phyloP scores from a whole-genome alignment of 345 rosid genomes.

The Populus deltoides region DNA sequence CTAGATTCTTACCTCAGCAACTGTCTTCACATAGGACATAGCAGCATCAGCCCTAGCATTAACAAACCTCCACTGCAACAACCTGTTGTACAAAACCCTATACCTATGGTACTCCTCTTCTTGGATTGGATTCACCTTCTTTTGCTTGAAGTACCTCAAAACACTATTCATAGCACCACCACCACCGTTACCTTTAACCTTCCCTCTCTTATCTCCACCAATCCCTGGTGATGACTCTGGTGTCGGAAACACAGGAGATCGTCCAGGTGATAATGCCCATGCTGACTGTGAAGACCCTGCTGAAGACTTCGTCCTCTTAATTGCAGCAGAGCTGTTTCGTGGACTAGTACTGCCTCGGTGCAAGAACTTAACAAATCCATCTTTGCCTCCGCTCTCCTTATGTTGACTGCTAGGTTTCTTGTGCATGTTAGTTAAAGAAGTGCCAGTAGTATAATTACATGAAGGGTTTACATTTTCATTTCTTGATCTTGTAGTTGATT shows the following conservation, averaged over 20 bases:
- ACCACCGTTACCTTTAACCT: constrained; percentile 30
- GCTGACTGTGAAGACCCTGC: constrained; percentile 52
- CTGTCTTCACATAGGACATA: constrained; percentile 26
- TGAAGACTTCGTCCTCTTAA: constrained; percentile 26
- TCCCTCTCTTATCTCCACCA: constrained; percentile 14
- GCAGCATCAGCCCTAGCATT: constrained; percentile 55
- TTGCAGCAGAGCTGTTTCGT: constrained; percentile 17
- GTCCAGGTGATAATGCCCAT: constrained; percentile 78
- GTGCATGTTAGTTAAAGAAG: background rate
- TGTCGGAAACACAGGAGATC: constrained; percentile 27
- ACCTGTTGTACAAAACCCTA: constrained; percentile 42
- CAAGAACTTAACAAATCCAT: constrained; percentile 33
- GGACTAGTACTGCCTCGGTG: constrained; percentile 39
- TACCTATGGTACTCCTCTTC: constrained; percentile 54
- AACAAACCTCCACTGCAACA: constrained; percentile 61
- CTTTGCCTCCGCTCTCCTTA: background rate
- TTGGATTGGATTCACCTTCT: constrained; percentile 48
- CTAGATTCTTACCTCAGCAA: constrained; percentile 42
- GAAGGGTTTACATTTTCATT: constrained; percentile 4
- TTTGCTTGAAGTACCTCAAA: constrained; percentile 63
- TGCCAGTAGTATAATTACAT: too few species aligned
- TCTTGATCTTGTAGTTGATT: constrained; percentile 41
- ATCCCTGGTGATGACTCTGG: constrained; percentile 26
- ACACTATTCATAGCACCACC: constrained; percentile 49
- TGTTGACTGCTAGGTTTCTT: constrained; percentile 6